Conservation (phyloP, 2,329 filamentous ascomycete genomes). For the Epichloe gansuensis region DNA sequence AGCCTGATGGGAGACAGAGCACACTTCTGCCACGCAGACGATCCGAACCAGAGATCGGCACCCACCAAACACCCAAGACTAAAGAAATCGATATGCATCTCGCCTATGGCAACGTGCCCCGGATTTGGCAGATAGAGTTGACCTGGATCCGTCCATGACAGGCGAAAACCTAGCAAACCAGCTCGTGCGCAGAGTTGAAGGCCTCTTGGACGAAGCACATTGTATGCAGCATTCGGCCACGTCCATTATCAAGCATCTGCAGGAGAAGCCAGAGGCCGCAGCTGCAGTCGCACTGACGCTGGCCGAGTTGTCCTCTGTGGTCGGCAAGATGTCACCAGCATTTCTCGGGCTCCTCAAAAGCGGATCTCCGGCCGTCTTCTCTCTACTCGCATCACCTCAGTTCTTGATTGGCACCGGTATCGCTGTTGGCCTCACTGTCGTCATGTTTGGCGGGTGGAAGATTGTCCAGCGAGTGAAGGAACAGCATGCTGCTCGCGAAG, state of each 20-base stretch:
- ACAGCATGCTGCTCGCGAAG: slow-evolving; percentile 19
- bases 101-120: slow-evolving; percentile 75
- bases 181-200: slow-evolving; percentile 64
- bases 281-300: slow-evolving; percentile 88
- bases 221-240: slow-evolving; percentile 78
- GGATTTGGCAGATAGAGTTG: slow-evolving; percentile 41
- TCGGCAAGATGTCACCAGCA: slow-evolving; percentile 72
- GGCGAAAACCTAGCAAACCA: slow-evolving; percentile 33
- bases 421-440: slow-evolving; percentile 83
- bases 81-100: slow-evolving; percentile 76
- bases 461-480: slow-evolving; percentile 77
- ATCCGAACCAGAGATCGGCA: slow-evolving; percentile 28
- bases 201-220: slow-evolving; percentile 72
- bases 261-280: slow-evolving; percentile 71
- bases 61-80: slow-evolving; percentile 12
- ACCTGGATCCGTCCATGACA: slow-evolving; percentile 38
- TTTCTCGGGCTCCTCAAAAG: slow-evolving; percentile 66
- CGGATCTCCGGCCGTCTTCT: slow-evolving; percentile 75
- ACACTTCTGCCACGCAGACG: slow-evolving; percentile 21
- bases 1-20: slow-evolving; percentile 6
- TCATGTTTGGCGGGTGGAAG: slow-evolving; percentile 94
- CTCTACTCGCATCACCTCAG: slow-evolving; percentile 76
- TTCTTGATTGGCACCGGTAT: slow-evolving; percentile 89
- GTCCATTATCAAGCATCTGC: slow-evolving; percentile 63
- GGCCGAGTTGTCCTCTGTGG: slow-evolving; percentile 75